Base-by-base conservation (phyloP, 2,329 filamentous ascomycete genomes). In the Ustilaginoidea virens region DNA sequence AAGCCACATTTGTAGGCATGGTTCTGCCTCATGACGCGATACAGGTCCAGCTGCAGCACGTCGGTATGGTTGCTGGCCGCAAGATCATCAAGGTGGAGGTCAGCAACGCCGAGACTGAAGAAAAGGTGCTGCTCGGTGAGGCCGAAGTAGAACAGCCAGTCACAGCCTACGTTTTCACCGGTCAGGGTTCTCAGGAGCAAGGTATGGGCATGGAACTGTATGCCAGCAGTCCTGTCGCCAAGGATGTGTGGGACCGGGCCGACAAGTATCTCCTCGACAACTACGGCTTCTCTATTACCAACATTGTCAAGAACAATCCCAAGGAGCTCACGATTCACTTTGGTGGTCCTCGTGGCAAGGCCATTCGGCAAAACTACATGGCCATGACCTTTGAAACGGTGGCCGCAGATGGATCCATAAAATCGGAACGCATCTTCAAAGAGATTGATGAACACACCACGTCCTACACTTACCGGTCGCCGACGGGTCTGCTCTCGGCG, bases 141-240 rank as follows among this genome's bases (percentile, higher is more conserved):
- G 90, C 90, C 16, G 90, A 98, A 56, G 83, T 98, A 33, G 90
- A 98, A 58, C 90, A 98, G 53, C 92, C 92, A 6, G 83, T 90
- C 19, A 92, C 87, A 2, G 78, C 90, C 5, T 98, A 98, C 47
- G 83, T 98, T 42, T 98, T 98, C 58, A 98, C 92, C 38, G 90
- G 90, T 32, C 90, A 98, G 56, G 90, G 90, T 44, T 94, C 86
- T 28, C 92, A 98, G 56, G 90, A 98, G 56, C 90, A 98, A 55
- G 90, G 90, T 37, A 98, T 98, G 90, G 90, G 90, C 58, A 98
- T 98, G 90, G 90, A 96, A 48, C 68, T 98, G 29, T 98, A 98
- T 53, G 79, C 69, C 46, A 92, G 78, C 66, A 96, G 90, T 52
- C 64, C 78, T 21, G 90, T 98, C 13, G 92, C 90, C 37, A 86